A percentile compares a stretch with the other conserved stretches of the same genome.
These are phyloP conservation scores for Spatholobus suberectus DNA, from an alignment of 306 rosid species.

Conservation along the genomic window DNA sequence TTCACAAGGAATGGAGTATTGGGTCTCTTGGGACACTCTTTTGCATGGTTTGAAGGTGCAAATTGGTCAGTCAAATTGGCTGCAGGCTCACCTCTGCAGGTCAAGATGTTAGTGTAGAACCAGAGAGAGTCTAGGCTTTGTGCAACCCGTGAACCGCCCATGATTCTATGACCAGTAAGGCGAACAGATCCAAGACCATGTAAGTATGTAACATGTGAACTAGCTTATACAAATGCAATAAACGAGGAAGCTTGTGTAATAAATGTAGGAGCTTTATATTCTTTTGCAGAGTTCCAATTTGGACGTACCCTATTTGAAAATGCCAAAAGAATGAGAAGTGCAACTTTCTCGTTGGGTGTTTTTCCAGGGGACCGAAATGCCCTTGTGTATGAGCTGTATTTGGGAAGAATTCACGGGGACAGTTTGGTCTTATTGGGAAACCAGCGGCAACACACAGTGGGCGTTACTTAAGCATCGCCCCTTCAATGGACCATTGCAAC, in stretches of 20 bases:
- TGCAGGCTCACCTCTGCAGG: neutral
- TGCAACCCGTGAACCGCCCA: constrained; percentile 52
- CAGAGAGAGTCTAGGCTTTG: constrained; percentile 66
- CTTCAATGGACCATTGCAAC: neutral
- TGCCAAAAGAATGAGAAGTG: neutral
- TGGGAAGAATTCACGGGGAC: neutral
- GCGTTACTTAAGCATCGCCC: neutral
- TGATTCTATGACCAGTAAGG: constrained; percentile 17
- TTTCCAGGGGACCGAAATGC: constrained; percentile 13
- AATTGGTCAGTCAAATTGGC: constrained; percentile 18
- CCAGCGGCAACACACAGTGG: constrained; percentile 27
- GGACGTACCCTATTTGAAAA: constrained; percentile 1
- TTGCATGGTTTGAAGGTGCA: neutral
- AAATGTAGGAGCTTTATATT: constrained; percentile 33
- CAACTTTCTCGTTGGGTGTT: neutral
- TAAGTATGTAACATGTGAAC: constrained; percentile 41
- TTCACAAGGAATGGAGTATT: constrained; percentile 13
- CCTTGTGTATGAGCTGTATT: neutral
- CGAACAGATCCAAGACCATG: neutral
- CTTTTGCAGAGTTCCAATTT: constrained; percentile 35
- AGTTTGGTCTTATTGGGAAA: constrained; percentile 4
- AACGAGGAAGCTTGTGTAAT: constrained; percentile 8
- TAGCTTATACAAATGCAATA: constrained; percentile 6
- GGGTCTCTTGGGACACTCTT: constrained; percentile 33
- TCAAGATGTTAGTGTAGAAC: constrained; percentile 65